Evolutionary conservation across 2,329 filamentous ascomycete genomes (phyloP), one percentile per base, ranked within the genome.

Genomic region (Cercospora brassicicola): DNA sequence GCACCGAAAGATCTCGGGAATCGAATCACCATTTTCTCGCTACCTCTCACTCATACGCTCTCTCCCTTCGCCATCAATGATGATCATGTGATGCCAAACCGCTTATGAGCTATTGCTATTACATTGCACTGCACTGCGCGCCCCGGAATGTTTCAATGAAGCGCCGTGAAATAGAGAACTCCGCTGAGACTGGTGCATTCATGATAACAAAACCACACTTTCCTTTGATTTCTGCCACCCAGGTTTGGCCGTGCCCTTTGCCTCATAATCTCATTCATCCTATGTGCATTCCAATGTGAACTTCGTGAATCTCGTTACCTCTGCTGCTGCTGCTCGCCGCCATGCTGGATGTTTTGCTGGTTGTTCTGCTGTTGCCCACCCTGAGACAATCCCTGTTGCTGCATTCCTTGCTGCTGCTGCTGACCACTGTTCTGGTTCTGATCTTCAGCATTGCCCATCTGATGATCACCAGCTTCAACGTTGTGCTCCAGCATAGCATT

Each of bases 61-160:
- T 51, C 20, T 26, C 20, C 45, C 45, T 23, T 51, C 45, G 45
- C 45, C 45, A 51, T 51, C 45, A 23, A 51, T 11, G 39, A 20
- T 20, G 28, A 39, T 30, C 36, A 39, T n/a, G 28, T 30, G 30
- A 55, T 56, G 45, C 61, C 61, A 63, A 55, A 33, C 18, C 18
- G 28, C 9, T 11, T 33, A 10, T 18, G n/a, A 64, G 48, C 62
- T 56, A 57, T 57, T 57, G 62, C 51, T 64, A 57, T 63, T 57
- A 64, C 62, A 64, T 42, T 42, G 62, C 51, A 64, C 13, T n/a
- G 36, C 36, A 42, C 62, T 64, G 62, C 51, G 62, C 62, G 62
- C 62, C 31, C 45, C 36, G 18, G 45, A 39, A 36, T 56, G 8
- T 28, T 64, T 64, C 59, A 28, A 28, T 57, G 26, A 57, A 57